Base-by-base conservation (phyloP, 345 rosid genomes). In the Salix purpurea region DNA sequence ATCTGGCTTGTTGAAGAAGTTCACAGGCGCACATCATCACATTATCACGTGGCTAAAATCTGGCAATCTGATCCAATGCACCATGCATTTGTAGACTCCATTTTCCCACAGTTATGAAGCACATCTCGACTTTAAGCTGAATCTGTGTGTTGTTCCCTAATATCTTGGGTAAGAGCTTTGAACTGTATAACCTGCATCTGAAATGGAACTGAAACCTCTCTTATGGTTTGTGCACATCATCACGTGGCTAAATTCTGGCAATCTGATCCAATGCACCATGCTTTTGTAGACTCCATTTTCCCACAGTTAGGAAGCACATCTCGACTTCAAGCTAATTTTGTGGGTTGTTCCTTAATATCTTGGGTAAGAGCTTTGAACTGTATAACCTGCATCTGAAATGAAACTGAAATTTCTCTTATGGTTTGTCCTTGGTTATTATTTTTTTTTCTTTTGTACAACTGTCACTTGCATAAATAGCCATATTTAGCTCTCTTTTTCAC, bases 1-100 rank as follows among this genome's bases (percentile, higher is more conserved):
- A 75, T 94, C 75, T 96, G 98, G 99, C 91, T 96, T 7, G 56
- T 91, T 46, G 99, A 94, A 73, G 97, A 94, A 80, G 66, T 83
- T 14, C 97, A 96, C 86, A 90, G 98, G 28, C 50, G 30, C 21
- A 88, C 95, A 34, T 66, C 94, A 1, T 91, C 97, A 36, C 85
- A 86, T 85, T 81, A 82, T 83, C 85, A 88, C 50, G 34, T 96
- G 50, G 91, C 92, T 58, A 85, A 82, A 74, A 88, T 90, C 52
- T 94, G 97, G 98, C 72, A 60, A 15, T 81, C 87, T 2, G 91
- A 96, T 81, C 88, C 91, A 1, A 87, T 80, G 86, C 80, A 88
- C 79, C 87, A 85, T 75, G 74, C 87, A 21, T 90, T 42, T 67
- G 67, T 94, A 3, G 96, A 94, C 76, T 87, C 92, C 54, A 84